Evolutionary conservation across 2,329 filamentous ascomycete genomes (phyloP), one percentile per base, ranked within the genome.

Genomic region (Diaporthe velutina): DNA sequence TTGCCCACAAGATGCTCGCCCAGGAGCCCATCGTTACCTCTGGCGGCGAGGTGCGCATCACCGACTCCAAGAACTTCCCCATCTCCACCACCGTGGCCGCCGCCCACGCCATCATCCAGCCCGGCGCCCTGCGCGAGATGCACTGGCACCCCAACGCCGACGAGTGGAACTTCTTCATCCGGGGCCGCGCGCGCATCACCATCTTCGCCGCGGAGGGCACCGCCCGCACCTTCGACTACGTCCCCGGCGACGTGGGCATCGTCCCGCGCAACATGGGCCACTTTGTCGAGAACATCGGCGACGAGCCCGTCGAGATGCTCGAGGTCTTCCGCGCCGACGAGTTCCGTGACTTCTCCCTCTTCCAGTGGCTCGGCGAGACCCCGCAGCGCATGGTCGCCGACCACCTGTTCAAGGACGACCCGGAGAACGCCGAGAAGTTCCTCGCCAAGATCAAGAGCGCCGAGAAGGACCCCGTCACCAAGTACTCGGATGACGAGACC

Each of bases 81-180:
- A 89, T 95, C 76, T 94, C 93, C 60, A 92, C 90, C 82, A 93
- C 92, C 0, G 89, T 95, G 28, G 93, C 93, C 0, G 93, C 93
- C 0, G 94, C 93, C 1, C 89, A 95, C 79, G 89, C 94, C 25
- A 89, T 89, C 50, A 93, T 96, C 76, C 86, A 93, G 77, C 93
- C 93, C 0, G 93, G 93, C 19, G 93, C 92, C 0, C 86, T 95
- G 80, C 89, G 93, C 13, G 93, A 95, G 84, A 95, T 96, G 88
- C 94, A 96, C 85, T 96, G 94, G 94, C 94, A 96, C 80, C 93
- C 93, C 0, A 91, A 90, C 58, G 93, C 93, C 17, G 94, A 95
- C 79, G 93, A 95, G 82, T 96, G 93, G 93, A 93, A 91, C 9
- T 96, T 94, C 83, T 95, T 96, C 85, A 90, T 96, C 81, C 84